Evolutionary conservation across 202 grass and related monocot genomes (phyloP), one percentile per base, ranked within the genome.

Genomic region (Setaria italica): DNA sequence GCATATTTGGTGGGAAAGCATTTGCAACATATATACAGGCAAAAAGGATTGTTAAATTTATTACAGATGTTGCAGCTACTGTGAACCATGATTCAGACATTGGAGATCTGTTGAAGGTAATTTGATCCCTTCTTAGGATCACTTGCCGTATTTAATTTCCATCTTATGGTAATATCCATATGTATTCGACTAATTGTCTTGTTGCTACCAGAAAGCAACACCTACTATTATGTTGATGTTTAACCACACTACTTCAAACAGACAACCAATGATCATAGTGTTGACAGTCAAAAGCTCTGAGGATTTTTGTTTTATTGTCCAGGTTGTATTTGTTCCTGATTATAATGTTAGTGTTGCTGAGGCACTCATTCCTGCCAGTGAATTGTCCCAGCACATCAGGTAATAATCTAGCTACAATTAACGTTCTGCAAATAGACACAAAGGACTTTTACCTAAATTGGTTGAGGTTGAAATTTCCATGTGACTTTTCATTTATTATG

Each of bases 381-480:
- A 99, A 91, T 91, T 99, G 87, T 99, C 97, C 62, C 94, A 99
- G 66, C 97, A 99, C 91, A 99, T 97, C 90, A 97, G 97, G 97
- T 97, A 82, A 85, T 43, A 58, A 29, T 70, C 42, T 84, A 17
- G 2, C 30, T 48, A 41, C 39, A 41, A 56, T 43, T 42, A 41
- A 74, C 63, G 80, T 64, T 66, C 60, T 84, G 59, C 45, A 77
- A 62, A 78, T 87, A 87, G 29, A 72, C 7, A 9, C 3, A 65
- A 70, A 71, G 0, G 56, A 29, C 0, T 35, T 5, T 76, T 66
- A 57, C 48, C 35, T 72, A 43, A 45, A 85, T 47, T 71, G 17
- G 35, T 48, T 56, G 29, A 13, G 20, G 53, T 85, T 13, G 12
- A 63, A 29, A 0, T 70, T 78, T 81, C 47, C 51, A 70, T 75